Conservation (phyloP, 2,329 filamentous ascomycete species). For the Scytalidium sp. region DNA sequence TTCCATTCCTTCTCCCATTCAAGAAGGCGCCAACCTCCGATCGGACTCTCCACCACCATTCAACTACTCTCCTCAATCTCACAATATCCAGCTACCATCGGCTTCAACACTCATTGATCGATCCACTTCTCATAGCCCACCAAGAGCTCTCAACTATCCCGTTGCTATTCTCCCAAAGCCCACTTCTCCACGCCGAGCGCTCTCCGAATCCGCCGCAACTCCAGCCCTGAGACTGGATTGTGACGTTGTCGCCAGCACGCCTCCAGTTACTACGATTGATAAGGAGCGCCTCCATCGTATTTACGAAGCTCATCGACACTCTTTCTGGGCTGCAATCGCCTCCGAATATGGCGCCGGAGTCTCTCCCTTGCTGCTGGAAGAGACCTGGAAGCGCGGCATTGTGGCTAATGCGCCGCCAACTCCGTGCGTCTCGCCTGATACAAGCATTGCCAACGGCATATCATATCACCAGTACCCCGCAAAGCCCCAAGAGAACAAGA, state of each 20-base stretch:
- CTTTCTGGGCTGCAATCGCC: conserved; percentile 72
- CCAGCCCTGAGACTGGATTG: conserved; percentile 58
- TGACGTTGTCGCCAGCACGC: conserved; percentile 40
- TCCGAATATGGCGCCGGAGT: conserved; percentile 66
- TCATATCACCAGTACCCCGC: conserved; percentile 23
- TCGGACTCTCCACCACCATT: conserved; percentile 33
- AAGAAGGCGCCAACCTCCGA: conserved; percentile 31
- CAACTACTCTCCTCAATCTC: conserved; percentile 29
- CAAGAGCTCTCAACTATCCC: conserved; percentile 43
- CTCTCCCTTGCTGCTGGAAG: conserved; percentile 63
- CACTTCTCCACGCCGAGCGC: conserved; percentile 39
- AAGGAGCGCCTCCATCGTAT: conserved; percentile 65
- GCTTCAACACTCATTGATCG: conserved; percentile 44
- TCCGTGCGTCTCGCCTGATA: conserved; percentile 29
- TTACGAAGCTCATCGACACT: conserved; percentile 66
- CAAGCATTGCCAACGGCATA: conserved; percentile 12
- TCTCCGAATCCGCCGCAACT: conserved; percentile 36
- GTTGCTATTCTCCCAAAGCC: conserved; percentile 68
- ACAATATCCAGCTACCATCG: conserved; percentile 35
- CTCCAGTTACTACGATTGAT: conserved; percentile 39
- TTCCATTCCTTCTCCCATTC: conserved; percentile 48
- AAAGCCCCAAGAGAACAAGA: conserved; percentile 40
- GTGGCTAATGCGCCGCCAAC: conserved; percentile 29
- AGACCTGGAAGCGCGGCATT: conserved; percentile 54
- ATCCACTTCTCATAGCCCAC: conserved; percentile 49